Conservation (phyloP, 2,329 filamentous ascomycete genomes). For the Fusarium xylarioides region DNA sequence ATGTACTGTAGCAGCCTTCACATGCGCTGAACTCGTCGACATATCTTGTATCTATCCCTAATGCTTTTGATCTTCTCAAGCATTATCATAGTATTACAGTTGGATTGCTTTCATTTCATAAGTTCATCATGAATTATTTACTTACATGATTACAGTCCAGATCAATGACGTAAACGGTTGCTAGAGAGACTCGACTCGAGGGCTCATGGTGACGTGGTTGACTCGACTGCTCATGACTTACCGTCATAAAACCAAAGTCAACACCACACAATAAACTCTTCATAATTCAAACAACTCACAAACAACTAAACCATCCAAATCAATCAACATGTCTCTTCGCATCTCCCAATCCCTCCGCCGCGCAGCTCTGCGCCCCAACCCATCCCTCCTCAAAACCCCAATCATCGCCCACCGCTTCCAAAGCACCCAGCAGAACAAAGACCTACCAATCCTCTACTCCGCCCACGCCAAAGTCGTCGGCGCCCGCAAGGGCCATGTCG, state of each 20-base stretch:
- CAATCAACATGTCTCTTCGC: slow-evolving; percentile 8
- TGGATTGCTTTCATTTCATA: not conserved
- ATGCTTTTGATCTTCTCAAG: too few species aligned
- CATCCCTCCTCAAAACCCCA: not conserved
- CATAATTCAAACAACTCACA: not conserved
- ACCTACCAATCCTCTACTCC: not conserved
- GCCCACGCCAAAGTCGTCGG: slow-evolving; percentile 19
- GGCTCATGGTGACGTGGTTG: slow-evolving; percentile 24
- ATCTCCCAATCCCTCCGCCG: not conserved
- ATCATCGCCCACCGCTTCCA: not conserved
- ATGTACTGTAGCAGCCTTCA: too few species aligned
- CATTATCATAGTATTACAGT: fast-evolving
- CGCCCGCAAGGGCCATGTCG: slow-evolving; percentile 15
- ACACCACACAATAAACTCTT: too few species aligned
- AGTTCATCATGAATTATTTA: fast-evolving
- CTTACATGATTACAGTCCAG: too few species aligned
- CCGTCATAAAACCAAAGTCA: not conserved
- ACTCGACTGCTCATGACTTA: not conserved
- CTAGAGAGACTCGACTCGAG: slow-evolving; percentile 10
- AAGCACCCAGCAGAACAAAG: not conserved
- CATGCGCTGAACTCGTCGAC: fast-evolving
- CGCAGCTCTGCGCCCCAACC: not conserved
- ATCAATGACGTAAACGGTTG: not conserved
- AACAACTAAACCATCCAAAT: fast-evolving
- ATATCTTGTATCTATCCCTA: too few species aligned